Evolutionary conservation across 2,329 filamentous ascomycete species (phyloP), one percentile per base, ranked within the genome.

Genomic region (Sarocladium oryzae): DNA sequence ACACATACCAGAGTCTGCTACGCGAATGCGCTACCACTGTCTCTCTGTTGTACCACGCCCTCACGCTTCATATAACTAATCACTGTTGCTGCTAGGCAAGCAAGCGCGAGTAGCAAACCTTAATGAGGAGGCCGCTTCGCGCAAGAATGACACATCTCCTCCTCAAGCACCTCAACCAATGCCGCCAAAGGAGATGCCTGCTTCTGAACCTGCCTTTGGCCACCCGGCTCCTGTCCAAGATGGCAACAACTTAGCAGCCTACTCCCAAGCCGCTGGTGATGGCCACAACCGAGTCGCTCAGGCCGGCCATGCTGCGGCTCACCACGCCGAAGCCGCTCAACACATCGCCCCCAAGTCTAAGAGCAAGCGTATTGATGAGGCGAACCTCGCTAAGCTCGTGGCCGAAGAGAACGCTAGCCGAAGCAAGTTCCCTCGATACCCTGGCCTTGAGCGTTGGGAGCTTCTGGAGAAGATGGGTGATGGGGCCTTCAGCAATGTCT

Each of bases 401-500:
- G 89, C 89, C 52, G 93, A 97, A 66, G 93, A 97, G 74, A 89
- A 90, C 54, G 87, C 88, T 62, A 89, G 76, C 69, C 88, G 84
- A 67, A 83, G 83, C 64, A 95, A 91, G 68, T 85, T 97, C 63
- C 92, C 93, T 36, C 80, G 75, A 59, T 71, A 71, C 49, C 67
- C 69, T 2, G 69, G 69, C 26, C 61, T 71, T 8, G 69, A 71
- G 50, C 63, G 91, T 63, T 99, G 88, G 85, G 82, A 86, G 51
- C 74, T 96, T 30, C 53, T 93, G 50, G 91, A 96, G 71, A 97
- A 97, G 79, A 99, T 99, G 92, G 93, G 93, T 57, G 93, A 97
- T 60, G 93, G 93, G 55, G 93, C 93, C 54, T 99, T 99, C 77
- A 97, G 92, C 75, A 97, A 97, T 63, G 93, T 99, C 57, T 99